phyloP scores from a whole-genome alignment of 306 rosid genomes.

The Medicago lupulina region DNA sequence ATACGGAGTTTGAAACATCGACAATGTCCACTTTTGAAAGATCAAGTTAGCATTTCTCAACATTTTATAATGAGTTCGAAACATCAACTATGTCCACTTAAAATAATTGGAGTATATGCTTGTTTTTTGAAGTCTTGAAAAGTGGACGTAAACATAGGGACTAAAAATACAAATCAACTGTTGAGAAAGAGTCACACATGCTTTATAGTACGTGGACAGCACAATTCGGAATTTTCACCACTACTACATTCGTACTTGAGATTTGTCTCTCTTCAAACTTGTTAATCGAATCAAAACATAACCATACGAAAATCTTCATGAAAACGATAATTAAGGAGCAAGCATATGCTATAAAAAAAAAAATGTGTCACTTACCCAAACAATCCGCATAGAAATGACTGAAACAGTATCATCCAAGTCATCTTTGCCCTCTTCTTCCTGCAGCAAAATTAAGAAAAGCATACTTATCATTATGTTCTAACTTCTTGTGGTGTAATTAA shows the following conservation, averaged over 20 bases:
- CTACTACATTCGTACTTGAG: background rate
- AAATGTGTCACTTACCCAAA: conserved; percentile 62
- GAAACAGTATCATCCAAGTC: conserved; percentile 61
- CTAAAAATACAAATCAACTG: conserved; percentile 11
- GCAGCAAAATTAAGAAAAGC: background rate
- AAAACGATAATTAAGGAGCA: background rate
- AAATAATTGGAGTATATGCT: background rate
- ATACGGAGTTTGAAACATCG: too few relatives aligned
- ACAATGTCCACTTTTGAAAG: too few relatives aligned
- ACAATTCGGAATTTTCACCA: background rate
- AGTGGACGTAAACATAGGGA: conserved; percentile 4
- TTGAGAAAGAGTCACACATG: conserved; percentile 30
- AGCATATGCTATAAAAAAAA: background rate
- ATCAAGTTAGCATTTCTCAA: too few relatives aligned
- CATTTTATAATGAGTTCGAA: too few relatives aligned
- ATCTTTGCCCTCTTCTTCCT: conserved; percentile 73
- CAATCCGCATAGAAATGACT: conserved; percentile 69
- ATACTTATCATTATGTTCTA: background rate
- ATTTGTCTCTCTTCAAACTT: too few relatives aligned
- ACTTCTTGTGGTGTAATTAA: background rate
- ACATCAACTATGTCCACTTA: too few relatives aligned
- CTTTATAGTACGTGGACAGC: conserved; percentile 4
- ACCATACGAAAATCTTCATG: conserved; percentile 11
- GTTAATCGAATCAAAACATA: background rate
- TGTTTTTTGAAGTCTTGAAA: conserved; percentile 17